Evolutionary conservation across 2,329 filamentous ascomycete genomes (phyloP).

Genomic region (Chrysosporium queenslandicum): DNA sequence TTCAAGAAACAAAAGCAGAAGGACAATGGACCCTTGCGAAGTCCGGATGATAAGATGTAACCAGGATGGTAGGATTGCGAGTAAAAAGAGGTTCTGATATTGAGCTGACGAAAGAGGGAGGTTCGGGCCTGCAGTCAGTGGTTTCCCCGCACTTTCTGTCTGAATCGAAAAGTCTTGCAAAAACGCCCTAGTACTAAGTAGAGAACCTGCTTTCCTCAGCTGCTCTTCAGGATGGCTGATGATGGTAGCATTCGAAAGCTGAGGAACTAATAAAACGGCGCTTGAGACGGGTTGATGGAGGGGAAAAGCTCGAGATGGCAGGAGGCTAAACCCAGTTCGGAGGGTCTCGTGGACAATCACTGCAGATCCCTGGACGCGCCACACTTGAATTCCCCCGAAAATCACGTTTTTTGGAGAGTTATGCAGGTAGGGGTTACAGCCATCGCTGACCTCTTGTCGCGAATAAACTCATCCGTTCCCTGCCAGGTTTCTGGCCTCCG

Average conservation of each 20-base stretch:
- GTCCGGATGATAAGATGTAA: background rate
- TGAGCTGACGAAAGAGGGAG: background rate
- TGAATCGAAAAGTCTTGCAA: background rate
- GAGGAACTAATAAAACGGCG: background rate
- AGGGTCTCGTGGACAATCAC: slow-evolving; percentile 7
- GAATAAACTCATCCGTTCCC: background rate
- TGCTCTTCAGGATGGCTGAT: background rate
- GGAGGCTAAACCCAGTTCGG: slow-evolving; percentile 8
- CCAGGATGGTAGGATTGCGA: background rate
- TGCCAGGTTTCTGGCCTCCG: background rate
- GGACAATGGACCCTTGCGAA: background rate
- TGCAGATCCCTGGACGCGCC: background rate
- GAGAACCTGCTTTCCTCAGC: background rate
- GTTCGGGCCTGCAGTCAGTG: background rate
- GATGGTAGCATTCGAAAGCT: background rate
- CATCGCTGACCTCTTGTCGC: background rate
- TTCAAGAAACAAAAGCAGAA: background rate
- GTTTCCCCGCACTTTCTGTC: slow-evolving; percentile 6
- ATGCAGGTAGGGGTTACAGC: background rate
- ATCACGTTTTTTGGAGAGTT: background rate
- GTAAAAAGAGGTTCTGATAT: background rate
- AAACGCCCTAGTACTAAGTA: background rate
- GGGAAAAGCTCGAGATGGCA: background rate
- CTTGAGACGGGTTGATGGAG: background rate
- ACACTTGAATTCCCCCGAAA: slow-evolving; percentile 1